Conservation (phyloP, 768 basidiomycete genomes). For the Dioszegia crocea region DNA sequence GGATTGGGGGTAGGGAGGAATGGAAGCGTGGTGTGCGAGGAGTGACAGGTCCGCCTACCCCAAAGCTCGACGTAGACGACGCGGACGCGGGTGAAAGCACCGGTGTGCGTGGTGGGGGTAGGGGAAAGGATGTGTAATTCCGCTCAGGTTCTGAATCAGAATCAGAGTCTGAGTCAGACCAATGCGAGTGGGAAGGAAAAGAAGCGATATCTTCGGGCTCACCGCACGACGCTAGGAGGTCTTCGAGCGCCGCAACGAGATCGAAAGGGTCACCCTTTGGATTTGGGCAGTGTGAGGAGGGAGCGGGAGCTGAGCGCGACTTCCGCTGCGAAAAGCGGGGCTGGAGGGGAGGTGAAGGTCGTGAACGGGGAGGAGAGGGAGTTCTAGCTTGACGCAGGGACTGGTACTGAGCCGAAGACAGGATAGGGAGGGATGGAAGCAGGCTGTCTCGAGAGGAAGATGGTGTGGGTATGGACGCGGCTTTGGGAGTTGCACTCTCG, state of each 20-base stretch:
- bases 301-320: background rate
- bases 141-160: background rate
- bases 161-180: slow-evolving; percentile 2
- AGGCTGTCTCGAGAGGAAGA: background rate
- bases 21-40: slow-evolving; percentile 5
- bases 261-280: slow-evolving; percentile 3
- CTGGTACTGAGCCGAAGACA: background rate
- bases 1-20: slow-evolving; percentile 1
- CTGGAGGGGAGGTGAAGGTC: background rate
- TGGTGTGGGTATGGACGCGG: background rate
- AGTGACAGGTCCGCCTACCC: background rate
- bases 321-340: background rate
- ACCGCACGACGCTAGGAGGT: slow-evolving; percentile 13
- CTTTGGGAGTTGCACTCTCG: background rate
- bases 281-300: background rate
- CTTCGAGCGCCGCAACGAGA: slow-evolving; percentile 12
- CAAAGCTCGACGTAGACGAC: slow-evolving; percentile 3
- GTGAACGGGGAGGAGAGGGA: background rate
- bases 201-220: background rate
- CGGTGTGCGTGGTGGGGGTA: slow-evolving; percentile 2
- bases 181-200: background rate
- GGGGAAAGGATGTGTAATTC: background rate
- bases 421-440: slow-evolving; percentile 10
- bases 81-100: slow-evolving; percentile 1
- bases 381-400: background rate